Base-by-base conservation (phyloP, 345 rosid species). In the Brassica cretica region DNA sequence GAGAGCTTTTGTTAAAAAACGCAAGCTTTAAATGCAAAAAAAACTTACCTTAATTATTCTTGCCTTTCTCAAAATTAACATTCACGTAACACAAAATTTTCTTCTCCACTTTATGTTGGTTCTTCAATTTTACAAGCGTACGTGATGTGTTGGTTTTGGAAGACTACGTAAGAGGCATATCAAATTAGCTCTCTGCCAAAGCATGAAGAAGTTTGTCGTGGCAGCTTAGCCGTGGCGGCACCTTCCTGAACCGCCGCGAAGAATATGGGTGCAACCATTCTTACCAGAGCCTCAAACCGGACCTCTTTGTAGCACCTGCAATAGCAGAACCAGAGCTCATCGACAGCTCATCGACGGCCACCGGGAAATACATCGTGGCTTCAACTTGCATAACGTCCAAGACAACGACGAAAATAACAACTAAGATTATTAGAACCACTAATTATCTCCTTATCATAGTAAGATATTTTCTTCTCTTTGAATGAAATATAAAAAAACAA, bases 261-360 rank as follows among this genome's bases (percentile, higher is more conserved):
- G 79, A 39, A 80, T 44, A 64, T 74, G 21, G 44, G 82, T 80
- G 76, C 82, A 80, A 69, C 82, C 79, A 44, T 80, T 80, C 15
- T 24, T 58, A 37, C 82, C 68, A 18, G 82, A 80, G 15, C 68
- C 72, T 4, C 24, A 6, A 41, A 44, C 75, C 6, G 72, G 75
- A 70, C 79, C 82, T 75, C 68, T 70, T 64, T 70, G 79, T 3
- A 80, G 33, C 27, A 21, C 67, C 55, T 80, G 82, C 56, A 80
- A 80, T 56, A 80, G 5, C 8, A 70, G 32, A 37, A 25, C 29
- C 29, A 25, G 29, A 25, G 29, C 49, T 62, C 25, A 68, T 8
- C 35, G 29, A 25, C 29, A 3, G 29, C 29, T 79, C 78, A 68
- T 70, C 76, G 18, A 79, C 78, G 1, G 75, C 21, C 21, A 19